These are phyloP conservation scores for Scleromitrula shiraiana DNA, from an alignment of 2,329 filamentous ascomycete genomes.

Conservation along the genomic window DNA sequence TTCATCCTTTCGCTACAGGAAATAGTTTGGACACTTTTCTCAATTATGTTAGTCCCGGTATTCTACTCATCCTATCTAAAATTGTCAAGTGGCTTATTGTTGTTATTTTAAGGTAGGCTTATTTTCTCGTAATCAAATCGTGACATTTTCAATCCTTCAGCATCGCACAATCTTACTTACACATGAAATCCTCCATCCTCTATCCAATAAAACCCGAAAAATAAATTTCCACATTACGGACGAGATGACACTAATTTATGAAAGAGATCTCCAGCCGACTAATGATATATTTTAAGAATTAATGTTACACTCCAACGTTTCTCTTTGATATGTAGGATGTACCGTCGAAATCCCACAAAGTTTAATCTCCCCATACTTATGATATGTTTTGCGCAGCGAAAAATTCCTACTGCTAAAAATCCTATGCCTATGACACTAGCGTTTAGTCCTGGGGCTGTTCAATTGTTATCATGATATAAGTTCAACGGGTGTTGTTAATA, in stretches of 20 bases:
- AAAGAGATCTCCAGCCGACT: not conserved
- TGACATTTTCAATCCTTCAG: not conserved
- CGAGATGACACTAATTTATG: not conserved
- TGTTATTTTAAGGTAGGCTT: not conserved
- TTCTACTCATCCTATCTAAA: too few relatives aligned
- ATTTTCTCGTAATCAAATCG: not conserved
- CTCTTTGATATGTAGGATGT: not conserved
- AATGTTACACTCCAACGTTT: not conserved
- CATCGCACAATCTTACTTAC: not conserved
- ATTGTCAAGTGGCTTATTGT: not conserved
- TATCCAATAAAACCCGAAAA: not conserved
- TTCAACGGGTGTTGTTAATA: not conserved
- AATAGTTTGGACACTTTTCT: too few relatives aligned
- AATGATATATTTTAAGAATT: not conserved
- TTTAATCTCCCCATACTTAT: not conserved
- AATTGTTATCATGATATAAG: not conserved
- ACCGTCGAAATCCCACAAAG: not conserved
- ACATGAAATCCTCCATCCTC: not conserved
- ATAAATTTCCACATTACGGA: slow-evolving; percentile 4
- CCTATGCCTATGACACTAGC: not conserved
- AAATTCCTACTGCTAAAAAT: not conserved
- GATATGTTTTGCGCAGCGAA: not conserved
- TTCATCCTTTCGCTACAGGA: too few relatives aligned
- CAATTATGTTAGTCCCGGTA: too few relatives aligned
- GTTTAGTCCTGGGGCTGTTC: not conserved